Evolutionary conservation across 202 grass and related monocot species (phyloP).

Genomic region (Carex sylvatica): DNA sequence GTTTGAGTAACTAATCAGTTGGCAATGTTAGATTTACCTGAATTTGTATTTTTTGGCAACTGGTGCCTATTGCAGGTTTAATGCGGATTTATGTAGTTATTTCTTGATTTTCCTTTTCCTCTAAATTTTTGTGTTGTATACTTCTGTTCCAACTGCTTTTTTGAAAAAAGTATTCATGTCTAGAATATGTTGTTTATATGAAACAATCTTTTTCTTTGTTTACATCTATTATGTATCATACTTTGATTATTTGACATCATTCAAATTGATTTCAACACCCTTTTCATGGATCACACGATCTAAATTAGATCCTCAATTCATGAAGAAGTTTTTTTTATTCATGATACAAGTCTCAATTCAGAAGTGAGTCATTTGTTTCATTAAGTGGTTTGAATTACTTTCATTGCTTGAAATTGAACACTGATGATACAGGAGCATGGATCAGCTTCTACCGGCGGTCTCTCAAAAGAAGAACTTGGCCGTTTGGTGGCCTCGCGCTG

Average conservation of each 20-base stretch:
- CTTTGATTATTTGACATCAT: not conserved
- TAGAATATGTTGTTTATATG: slow-evolving; percentile 1
- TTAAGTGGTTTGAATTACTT: not conserved
- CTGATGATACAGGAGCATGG: slow-evolving; percentile 42
- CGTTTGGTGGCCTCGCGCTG: slow-evolving; percentile 90
- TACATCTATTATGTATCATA: not conserved
- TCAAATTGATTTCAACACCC: not conserved
- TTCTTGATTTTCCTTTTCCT: not conserved
- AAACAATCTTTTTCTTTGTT: not conserved
- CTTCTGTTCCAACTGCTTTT: not conserved
- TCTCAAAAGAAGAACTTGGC: slow-evolving; percentile 91
- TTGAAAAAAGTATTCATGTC: not conserved
- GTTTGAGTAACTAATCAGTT: not conserved
- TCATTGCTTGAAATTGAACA: not conserved
- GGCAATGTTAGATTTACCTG: not conserved
- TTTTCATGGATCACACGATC: not conserved
- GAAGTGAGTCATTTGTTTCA: not conserved
- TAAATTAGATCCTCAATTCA: slow-evolving; percentile 12
- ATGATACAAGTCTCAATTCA: slow-evolving; percentile 7
- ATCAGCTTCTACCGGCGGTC: slow-evolving; percentile 50
- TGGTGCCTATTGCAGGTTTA: not conserved
- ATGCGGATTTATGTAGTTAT: not conserved
- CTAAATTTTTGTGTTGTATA: not conserved
- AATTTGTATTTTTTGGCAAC: not conserved
- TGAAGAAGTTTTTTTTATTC: not conserved